These are phyloP conservation scores for Saturnispora sanitii DNA, from an alignment of 805 yeast genomes.

Conservation along the genomic window DNA sequence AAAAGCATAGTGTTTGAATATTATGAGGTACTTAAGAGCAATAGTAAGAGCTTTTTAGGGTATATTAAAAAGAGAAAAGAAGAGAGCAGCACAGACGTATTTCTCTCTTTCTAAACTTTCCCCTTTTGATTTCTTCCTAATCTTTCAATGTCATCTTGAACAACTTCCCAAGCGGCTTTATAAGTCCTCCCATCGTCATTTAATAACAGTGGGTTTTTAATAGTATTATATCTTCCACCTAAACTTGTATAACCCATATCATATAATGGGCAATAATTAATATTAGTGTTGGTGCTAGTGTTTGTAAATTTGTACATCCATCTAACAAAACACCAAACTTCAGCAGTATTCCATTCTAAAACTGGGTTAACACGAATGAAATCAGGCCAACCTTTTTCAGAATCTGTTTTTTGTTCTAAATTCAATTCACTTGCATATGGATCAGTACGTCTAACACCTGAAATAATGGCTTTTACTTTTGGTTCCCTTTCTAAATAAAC, in stretches of 20 bases:
- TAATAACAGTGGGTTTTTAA: conserved; percentile 55
- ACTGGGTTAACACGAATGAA: conserved; percentile 83
- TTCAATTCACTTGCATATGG: conserved; percentile 61
- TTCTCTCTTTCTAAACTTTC: conserved; percentile 8
- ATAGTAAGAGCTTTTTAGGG: not conserved
- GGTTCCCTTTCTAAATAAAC: conserved; percentile 46
- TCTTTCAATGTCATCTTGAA: conserved; percentile 52
- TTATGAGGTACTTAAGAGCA: too few relatives aligned
- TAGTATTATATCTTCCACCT: conserved; percentile 69
- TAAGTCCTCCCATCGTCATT: conserved; percentile 18
- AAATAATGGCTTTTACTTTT: conserved; percentile 60
- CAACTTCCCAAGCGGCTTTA: conserved; percentile 49
- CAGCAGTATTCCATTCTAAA: conserved; percentile 74
- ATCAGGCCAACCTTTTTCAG: conserved; percentile 82
- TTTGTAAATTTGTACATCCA: conserved; percentile 35
- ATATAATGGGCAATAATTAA: conserved; percentile 60
- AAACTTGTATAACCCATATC: conserved; percentile 82
- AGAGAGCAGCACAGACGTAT: too few relatives aligned
- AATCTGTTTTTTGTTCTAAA: conserved; percentile 65
- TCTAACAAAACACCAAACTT: conserved; percentile 66
- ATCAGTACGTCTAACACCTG: conserved; percentile 83
- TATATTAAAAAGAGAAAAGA: not conserved
- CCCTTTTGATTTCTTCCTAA: conserved; percentile 24
- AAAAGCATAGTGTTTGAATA: too few relatives aligned
- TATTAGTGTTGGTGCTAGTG: not conserved